phyloP scores from a whole-genome alignment of 306 rosid species.

The Quercus ilex region DNA sequence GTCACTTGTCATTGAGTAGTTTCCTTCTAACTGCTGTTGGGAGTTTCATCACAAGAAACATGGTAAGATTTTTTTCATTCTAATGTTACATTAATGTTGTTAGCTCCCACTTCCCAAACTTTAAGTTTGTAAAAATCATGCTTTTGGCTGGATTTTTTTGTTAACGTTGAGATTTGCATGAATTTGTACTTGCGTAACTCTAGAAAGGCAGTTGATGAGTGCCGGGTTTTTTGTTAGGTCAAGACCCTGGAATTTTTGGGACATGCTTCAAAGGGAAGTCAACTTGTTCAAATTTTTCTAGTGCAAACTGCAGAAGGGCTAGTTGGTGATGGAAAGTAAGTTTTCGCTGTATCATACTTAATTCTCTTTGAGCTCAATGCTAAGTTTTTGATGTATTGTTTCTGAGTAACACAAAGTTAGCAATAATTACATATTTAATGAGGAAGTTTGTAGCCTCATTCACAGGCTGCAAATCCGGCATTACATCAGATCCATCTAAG shows the following conservation, averaged over 20 bases:
- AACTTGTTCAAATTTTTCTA: constrained; percentile 79
- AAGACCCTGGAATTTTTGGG: constrained; percentile 67
- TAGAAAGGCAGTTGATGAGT: neutral
- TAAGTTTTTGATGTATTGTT: neutral
- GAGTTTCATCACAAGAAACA: constrained; percentile 72
- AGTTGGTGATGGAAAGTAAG: constrained; percentile 96
- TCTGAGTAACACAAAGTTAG: neutral
- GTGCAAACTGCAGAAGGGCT: constrained; percentile 92
- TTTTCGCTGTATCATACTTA: constrained; percentile 7
- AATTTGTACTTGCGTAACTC: too few relatives aligned
- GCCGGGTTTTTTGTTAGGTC: constrained; percentile 46
- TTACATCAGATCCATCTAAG: too few relatives aligned
- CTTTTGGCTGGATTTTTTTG: neutral
- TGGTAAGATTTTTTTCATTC: constrained; percentile 43
- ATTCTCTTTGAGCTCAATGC: neutral
- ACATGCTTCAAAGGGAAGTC: constrained; percentile 90
- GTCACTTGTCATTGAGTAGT: constrained; percentile 77
- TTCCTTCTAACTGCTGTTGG: constrained; percentile 91
- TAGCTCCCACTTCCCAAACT: too few relatives aligned
- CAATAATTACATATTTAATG: neutral
- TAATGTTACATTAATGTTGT: neutral
- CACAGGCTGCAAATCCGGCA: neutral
- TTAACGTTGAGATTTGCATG: too few relatives aligned
- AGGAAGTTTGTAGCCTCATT: too few relatives aligned
- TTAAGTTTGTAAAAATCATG: neutral